phyloP scores from a whole-genome alignment of 23 red algal genomes.

The Gracilaria domingensis region DNA sequence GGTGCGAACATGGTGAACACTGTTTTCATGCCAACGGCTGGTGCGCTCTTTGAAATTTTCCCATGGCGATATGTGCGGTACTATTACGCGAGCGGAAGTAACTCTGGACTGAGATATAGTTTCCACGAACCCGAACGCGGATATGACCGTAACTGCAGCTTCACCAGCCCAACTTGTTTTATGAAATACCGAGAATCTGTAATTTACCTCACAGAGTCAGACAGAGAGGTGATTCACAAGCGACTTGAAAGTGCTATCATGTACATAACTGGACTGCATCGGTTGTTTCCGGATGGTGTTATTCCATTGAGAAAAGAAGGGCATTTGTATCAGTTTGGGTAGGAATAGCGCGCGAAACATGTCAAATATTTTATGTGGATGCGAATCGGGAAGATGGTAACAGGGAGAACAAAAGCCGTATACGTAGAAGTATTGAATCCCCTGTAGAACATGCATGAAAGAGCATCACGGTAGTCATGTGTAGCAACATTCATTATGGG shows the following conservation, averaged over 20 bases:
- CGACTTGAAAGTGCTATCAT: slow-evolving; percentile 57
- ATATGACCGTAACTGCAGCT: slow-evolving; percentile 54
- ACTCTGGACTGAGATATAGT: slow-evolving; percentile 73
- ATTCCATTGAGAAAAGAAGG: slow-evolving; percentile 63
- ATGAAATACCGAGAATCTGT: slow-evolving; percentile 76
- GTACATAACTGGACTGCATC: slow-evolving; percentile 54
- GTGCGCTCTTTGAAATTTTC: slow-evolving; percentile 81
- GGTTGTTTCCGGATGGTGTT: slow-evolving; percentile 48
- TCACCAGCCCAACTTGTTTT: slow-evolving; percentile 33
- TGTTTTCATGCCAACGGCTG: slow-evolving; percentile 64
- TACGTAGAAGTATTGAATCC: background rate
- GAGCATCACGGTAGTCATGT: background rate
- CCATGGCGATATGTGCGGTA: slow-evolving; percentile 75
- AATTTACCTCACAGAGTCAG: slow-evolving; percentile 36
- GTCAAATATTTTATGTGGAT: background rate
- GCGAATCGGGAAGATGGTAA: background rate
- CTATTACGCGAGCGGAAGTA: slow-evolving; percentile 73
- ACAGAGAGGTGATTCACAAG: slow-evolving; percentile 36
- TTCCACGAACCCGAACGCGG: slow-evolving; percentile 66
- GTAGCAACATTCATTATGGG: background rate
- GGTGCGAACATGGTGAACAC: slow-evolving; percentile 85
- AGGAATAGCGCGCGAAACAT: background rate
- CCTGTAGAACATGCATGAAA: background rate
- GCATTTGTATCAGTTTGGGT: slow-evolving; percentile 58
- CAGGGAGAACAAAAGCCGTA: background rate